Conservation (phyloP, 129 eudicot species). For the Logfia minima region DNA sequence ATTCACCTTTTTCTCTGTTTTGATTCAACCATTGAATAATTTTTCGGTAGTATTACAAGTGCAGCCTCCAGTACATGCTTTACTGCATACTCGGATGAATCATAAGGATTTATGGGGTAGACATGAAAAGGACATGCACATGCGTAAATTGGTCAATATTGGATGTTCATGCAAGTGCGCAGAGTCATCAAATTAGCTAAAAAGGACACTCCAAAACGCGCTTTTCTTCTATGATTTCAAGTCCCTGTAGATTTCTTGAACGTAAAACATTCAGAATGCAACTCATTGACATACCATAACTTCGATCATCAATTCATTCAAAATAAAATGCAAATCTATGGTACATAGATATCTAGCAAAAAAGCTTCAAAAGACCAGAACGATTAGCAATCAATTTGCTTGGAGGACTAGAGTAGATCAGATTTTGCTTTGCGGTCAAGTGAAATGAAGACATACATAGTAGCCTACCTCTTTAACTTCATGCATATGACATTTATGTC, state of each 20-base stretch:
- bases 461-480: slow-evolving; percentile 22
- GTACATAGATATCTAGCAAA: no score
- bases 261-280: no score
- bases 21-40: background rate
- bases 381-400: background rate
- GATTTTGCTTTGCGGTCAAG: slow-evolving; percentile 9
- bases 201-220: background rate
- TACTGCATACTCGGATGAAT: background rate
- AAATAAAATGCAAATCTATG: no score
- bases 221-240: no score
- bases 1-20: background rate
- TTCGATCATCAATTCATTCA: no score
- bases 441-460: slow-evolving; percentile 1
- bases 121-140: slow-evolving; percentile 34
- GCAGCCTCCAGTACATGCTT: background rate
- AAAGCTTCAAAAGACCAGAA: no score
- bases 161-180: background rate
- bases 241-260: no score
- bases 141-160: slow-evolving; percentile 13
- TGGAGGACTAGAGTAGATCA: background rate
- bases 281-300: no score
- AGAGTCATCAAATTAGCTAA: background rate
- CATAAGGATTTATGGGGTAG: slow-evolving; percentile 20
- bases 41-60: background rate
- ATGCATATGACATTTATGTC: slow-evolving; percentile 21